phyloP scores from a whole-genome alignment of 176 grass and related monocot species.

The Carex myosuroides region DNA sequence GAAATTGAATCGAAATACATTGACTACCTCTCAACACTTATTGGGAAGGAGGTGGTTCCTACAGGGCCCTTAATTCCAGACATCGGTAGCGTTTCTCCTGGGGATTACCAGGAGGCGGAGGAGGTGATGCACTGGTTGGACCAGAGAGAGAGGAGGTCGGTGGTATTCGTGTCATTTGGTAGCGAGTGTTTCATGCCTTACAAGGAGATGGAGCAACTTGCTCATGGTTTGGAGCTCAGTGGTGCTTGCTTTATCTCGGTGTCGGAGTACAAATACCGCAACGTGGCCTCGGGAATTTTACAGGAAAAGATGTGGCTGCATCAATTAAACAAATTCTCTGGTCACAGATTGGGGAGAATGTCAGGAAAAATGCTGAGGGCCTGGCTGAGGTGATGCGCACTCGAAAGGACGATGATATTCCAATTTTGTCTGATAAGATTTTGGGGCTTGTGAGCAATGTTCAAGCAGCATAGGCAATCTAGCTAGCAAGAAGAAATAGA shows the following conservation, averaged over 20 bases:
- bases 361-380: conserved; percentile 21
- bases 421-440: conserved; percentile 29
- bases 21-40: conserved; percentile 37
- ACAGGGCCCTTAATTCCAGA: conserved; percentile 39
- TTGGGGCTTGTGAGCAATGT: conserved; percentile 28
- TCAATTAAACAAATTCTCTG: conserved; percentile 21
- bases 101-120: background rate
- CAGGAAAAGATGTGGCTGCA: conserved; percentile 38
- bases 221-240: conserved; percentile 49
- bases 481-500: no score
- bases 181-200: conserved; percentile 76
- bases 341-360: background rate
- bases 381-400: conserved; percentile 31
- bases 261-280: conserved; percentile 32
- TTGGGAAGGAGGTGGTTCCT: conserved; percentile 51
- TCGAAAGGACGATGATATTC: conserved; percentile 10
- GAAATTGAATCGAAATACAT: conserved; percentile 47
- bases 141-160: conserved; percentile 24
- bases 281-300: conserved; percentile 36
- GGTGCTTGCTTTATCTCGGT: conserved; percentile 39
- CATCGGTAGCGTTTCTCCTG: background rate
- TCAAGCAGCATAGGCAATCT: background rate
- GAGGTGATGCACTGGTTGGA: conserved; percentile 41
- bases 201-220: conserved; percentile 34
- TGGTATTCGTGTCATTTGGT: conserved; percentile 62